Percentiles rank a stretch among this genome's conserved stretches.
Evolutionary conservation across 176 grass and related monocot genomes (phyloP).

Genomic region (Avena insularis): DNA sequence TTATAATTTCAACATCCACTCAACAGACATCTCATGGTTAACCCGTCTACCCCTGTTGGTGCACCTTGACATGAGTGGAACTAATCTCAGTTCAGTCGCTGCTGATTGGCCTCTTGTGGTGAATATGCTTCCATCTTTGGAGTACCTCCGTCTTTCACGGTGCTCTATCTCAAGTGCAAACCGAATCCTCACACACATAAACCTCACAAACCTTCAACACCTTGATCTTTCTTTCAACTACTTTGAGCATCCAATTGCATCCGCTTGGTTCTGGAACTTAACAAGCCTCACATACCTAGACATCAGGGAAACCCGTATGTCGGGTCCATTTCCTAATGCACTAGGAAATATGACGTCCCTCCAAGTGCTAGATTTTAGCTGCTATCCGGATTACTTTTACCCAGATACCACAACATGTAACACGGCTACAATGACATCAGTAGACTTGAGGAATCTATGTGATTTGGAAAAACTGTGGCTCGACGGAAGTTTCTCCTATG

Average conservation of each 20-base stretch:
- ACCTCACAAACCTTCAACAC: neutral
- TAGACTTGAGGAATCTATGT: constrained; percentile 5
- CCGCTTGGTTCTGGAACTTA: neutral
- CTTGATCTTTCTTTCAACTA: neutral
- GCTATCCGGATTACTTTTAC: neutral
- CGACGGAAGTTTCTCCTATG: neutral
- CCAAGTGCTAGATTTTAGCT: too few relatives aligned
- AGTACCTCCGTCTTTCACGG: neutral
- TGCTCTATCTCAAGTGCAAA: neutral
- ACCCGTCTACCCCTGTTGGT: neutral
- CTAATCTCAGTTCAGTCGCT: neutral
- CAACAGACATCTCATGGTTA: neutral
- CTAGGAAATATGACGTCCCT: too few relatives aligned
- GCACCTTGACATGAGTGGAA: neutral
- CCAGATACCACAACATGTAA: neutral
- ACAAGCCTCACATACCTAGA: too few relatives aligned
- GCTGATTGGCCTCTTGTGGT: neutral
- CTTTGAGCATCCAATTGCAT: neutral
- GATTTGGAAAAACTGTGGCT: neutral
- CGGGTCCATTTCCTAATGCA: too few relatives aligned
- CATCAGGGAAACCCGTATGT: too few relatives aligned
- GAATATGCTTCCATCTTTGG: neutral
- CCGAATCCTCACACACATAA: neutral
- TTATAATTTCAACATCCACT: neutral
- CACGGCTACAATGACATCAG: neutral